These are phyloP conservation scores for Epichloe hybrida DNA, from an alignment of 2,329 filamentous ascomycete genomes.

Conservation along the genomic window DNA sequence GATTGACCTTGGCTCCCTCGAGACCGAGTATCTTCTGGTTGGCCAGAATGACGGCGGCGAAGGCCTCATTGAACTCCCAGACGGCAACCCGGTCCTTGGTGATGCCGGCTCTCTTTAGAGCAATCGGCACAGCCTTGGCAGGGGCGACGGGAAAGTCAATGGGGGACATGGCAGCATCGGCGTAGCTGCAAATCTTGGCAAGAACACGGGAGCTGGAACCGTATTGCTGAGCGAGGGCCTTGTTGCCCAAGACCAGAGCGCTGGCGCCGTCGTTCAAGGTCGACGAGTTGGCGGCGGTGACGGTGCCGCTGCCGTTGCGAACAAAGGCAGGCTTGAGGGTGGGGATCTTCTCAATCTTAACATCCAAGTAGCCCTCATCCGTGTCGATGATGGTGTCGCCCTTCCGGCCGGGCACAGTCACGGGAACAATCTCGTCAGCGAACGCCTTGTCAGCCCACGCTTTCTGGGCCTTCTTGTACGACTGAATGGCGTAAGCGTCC, in stretches of 20 bases:
- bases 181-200: constrained; percentile 73
- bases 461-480: constrained; percentile 77
- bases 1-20: constrained; percentile 68
- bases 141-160: constrained; percentile 93
- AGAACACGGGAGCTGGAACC: constrained; percentile 66
- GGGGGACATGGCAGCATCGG: constrained; percentile 78
- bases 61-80: constrained; percentile 99
- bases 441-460: constrained; percentile 78
- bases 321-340: constrained; percentile 86
- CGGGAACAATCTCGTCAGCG: constrained; percentile 77
- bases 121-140: constrained; percentile 81
- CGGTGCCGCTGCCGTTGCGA: constrained; percentile 70
- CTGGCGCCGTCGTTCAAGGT: constrained; percentile 92
- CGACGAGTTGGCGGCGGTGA: constrained; percentile 89
- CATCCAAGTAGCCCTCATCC: constrained; percentile 79
- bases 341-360: constrained; percentile 76
- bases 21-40: constrained; percentile 87
- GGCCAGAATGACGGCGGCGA: constrained; percentile 87
- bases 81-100: constrained; percentile 81
- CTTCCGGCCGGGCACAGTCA: constrained; percentile 74
- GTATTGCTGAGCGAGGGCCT: constrained; percentile 67
- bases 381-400: constrained; percentile 65
- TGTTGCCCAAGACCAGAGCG: constrained; percentile 73
- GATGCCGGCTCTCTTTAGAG: constrained; percentile 77
- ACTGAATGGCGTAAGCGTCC: constrained; percentile 79